A percentile compares a stretch with the other conserved stretches of the same genome.
phyloP scores from a whole-genome alignment of 2,329 filamentous ascomycete genomes.

The Dryadomyces quercus-mongolicae region DNA sequence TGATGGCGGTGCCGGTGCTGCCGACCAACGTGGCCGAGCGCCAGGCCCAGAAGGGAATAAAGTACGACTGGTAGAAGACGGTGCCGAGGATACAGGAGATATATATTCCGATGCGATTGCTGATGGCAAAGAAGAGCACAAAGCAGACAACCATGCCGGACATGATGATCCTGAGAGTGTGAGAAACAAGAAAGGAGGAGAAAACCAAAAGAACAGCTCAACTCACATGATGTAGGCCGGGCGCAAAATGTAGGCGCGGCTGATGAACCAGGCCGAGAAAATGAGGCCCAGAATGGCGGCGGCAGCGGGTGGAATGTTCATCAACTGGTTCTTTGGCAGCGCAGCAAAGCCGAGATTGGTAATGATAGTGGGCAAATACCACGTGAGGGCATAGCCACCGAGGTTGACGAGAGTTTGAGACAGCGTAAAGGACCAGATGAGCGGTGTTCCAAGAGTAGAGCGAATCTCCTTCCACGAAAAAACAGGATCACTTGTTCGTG shows the following conservation, averaged over 20 bases:
- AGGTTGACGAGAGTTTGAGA: constrained; percentile 24
- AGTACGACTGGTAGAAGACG: constrained; percentile 28
- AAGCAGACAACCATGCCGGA: constrained; percentile 22
- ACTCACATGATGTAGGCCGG: constrained; percentile 1
- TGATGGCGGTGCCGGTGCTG: constrained; percentile 31
- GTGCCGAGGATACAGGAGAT: constrained; percentile 29
- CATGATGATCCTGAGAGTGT: constrained; percentile 4
- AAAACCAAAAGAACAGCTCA: not conserved
- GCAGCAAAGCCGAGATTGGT: constrained; percentile 28
- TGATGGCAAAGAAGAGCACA: constrained; percentile 24
- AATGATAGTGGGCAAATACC: constrained; percentile 28
- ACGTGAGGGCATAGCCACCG: constrained; percentile 27
- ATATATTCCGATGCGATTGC: constrained; percentile 27
- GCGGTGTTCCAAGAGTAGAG: constrained; percentile 16
- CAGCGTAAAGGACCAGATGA: constrained; percentile 15
- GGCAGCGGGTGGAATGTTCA: not conserved
- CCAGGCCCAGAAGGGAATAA: constrained; percentile 34
- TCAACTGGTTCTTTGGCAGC: constrained; percentile 23
- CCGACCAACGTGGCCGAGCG: constrained; percentile 27
- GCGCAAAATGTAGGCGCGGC: not conserved
- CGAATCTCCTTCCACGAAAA: constrained; percentile 24
- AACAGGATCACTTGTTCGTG: constrained; percentile 16
- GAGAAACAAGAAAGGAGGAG: not conserved
- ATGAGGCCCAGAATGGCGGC: constrained; percentile 1
- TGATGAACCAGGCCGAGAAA: constrained; percentile 1